Evolutionary conservation across 2,329 filamentous ascomycete species (phyloP).

Genomic region (Stromatinia cepivora): DNA sequence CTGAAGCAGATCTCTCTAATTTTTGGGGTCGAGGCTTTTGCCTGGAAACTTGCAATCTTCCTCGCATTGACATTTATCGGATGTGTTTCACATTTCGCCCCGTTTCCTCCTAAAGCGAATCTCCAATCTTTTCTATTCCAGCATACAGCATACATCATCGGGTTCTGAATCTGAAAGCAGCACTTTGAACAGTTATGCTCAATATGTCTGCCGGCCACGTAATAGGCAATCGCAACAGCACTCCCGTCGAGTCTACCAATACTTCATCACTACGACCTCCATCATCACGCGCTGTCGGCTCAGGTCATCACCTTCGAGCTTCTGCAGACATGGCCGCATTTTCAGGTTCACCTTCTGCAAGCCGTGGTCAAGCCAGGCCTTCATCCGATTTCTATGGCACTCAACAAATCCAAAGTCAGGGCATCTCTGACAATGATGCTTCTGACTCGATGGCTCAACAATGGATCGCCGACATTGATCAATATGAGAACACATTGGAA

Average conservation of each 20-base stretch:
- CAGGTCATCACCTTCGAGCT: constrained; percentile 83
- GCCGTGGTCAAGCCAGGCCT: constrained; percentile 74
- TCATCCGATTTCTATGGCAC: constrained; percentile 91
- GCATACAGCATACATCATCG: constrained; percentile 9
- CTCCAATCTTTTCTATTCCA: constrained; percentile 18
- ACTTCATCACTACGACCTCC: constrained; percentile 81
- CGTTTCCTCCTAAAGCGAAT: constrained; percentile 15
- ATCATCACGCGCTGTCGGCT: constrained; percentile 72
- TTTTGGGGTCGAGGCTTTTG: constrained; percentile 27
- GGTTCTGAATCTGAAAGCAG: not conserved
- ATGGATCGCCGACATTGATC: constrained; percentile 98
- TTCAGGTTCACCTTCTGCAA: constrained; percentile 62
- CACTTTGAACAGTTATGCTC: constrained; percentile 34
- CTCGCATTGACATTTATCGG: constrained; percentile 27
- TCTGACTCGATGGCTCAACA: constrained; percentile 94
- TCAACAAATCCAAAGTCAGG: constrained; percentile 66
- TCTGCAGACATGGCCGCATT: constrained; percentile 95
- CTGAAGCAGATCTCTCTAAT: constrained; percentile 30
- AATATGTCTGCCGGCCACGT: constrained; percentile 57
- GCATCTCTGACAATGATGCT: constrained; percentile 71
- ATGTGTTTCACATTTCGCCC: constrained; percentile 19
- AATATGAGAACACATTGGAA: constrained; percentile 97
- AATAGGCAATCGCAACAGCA: constrained; percentile 91
- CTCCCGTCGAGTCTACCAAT: constrained; percentile 78
- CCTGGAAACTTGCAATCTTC: constrained; percentile 31